Evolutionary conservation across 495 filamentous ascomycete genomes (phyloP), one percentile per base, ranked within the genome.

Genomic region (Jackrogersella minutella): DNA sequence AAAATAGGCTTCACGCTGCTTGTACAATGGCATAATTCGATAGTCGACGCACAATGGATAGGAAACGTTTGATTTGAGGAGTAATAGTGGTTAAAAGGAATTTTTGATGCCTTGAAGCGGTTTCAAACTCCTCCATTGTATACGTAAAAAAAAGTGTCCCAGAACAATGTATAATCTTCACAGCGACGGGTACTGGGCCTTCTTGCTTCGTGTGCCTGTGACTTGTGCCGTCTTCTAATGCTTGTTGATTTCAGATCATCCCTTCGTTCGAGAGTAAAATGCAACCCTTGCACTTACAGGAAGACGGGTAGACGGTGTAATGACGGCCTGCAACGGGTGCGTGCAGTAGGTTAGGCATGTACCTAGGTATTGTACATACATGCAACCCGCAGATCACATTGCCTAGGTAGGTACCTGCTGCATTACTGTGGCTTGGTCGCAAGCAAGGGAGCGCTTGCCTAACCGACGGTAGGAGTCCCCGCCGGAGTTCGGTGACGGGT

Each of bases 21-120:
- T 60, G 31, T 69, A 61, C 31, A 60, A 65, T 55, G 60, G 6
- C 26, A 55, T 31, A 21, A 7, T 55, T 41, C 46, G 66, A 21
- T 37, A 69, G 44, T 60, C 36, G 49, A 63, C 30, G 49, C 21
- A 58, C 62, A 58, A 62, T 62, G 64, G 44, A 62, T 62, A 57
- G 36, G 58, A 58, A 62, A 34, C 31, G 46, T 22, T 54, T 49
- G 52, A 31, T n/a, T 47, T 28, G 59, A 47, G 49, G 50, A 36
- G n/a, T 53, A 30, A 47, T 33, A 34, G 30, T 46, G 13, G 43
- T 34, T 30, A 51, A 21, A 37, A n/a, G 22, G 26, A 30, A 30
- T 36, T 49, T 33, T 14, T 22, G 22, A 58, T 26, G 36, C 22
- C n/a, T 26, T 44, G 14, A 53, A 58, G 58, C 52, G 58, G 43